Conservation (phyloP, 192 early-diverging fungal genomes). For the Coemansia aciculifera region DNA sequence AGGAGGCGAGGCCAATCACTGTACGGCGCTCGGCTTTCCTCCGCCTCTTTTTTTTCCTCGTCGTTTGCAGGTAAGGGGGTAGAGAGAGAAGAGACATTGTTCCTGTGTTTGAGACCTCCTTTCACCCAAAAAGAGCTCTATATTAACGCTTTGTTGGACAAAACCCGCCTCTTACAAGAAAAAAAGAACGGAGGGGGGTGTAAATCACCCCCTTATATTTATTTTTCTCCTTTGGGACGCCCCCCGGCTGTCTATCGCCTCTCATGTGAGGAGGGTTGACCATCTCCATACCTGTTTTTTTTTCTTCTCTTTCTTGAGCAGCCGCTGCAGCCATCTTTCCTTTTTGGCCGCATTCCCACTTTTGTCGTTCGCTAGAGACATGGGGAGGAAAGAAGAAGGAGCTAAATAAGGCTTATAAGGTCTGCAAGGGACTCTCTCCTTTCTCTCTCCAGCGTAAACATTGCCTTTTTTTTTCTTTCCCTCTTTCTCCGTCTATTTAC, state of each 20-base stretch:
- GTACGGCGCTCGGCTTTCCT: neutral
- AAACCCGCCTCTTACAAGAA: neutral
- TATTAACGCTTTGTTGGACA: constrained; percentile 8
- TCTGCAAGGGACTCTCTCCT: neutral
- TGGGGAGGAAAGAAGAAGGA: neutral
- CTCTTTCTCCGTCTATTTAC: constrained; percentile 3
- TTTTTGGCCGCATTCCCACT: neutral
- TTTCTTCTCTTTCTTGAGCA: neutral
- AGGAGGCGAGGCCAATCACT: neutral
- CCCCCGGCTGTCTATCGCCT: neutral
- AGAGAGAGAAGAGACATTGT: neutral
- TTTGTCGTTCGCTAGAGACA: neutral
- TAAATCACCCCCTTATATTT: neutral
- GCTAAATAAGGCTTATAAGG: constrained; percentile 3
- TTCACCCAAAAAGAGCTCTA: constrained; percentile 3
- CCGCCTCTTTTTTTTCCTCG: neutral
- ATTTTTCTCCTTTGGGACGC: neutral
- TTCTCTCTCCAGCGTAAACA: neutral
- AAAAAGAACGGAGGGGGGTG: neutral
- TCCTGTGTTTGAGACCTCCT: neutral
- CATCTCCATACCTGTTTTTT: constrained; percentile 7
- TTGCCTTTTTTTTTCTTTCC: constrained; percentile 10
- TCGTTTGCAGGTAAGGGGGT: neutral
- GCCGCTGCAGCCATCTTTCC: constrained; percentile 7
- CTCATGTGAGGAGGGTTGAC: constrained; percentile 19